Evolutionary conservation across 495 filamentous ascomycete genomes (phyloP).

Genomic region (Pyrenula aspistea): DNA sequence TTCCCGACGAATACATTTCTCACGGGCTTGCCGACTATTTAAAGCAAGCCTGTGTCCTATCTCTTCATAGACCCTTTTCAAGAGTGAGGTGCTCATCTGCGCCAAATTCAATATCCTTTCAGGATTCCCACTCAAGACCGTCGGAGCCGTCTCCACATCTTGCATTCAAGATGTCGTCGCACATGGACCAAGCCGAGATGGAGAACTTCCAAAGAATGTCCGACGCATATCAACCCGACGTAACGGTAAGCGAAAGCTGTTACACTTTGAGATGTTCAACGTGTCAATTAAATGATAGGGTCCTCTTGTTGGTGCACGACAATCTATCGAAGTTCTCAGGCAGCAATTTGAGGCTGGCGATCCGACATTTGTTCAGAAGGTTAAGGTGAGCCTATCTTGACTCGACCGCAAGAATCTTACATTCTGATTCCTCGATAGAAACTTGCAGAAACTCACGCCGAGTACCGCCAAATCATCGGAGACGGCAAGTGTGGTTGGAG

Average conservation of each 20-base stretch:
- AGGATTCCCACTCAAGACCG: background rate
- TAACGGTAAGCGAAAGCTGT: slow-evolving; percentile 48
- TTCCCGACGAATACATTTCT: background rate
- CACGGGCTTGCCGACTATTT: background rate
- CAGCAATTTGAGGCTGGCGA: slow-evolving; percentile 88
- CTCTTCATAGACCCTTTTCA: too few species aligned
- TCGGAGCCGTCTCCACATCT: background rate
- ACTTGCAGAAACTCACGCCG: slow-evolving; percentile 71
- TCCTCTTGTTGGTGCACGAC: slow-evolving; percentile 67
- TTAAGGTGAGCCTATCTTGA: slow-evolving; percentile 46
- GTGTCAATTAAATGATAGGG: slow-evolving; percentile 43
- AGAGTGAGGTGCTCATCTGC: too few species aligned
- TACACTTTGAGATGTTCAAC: slow-evolving; percentile 3
- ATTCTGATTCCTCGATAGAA: slow-evolving; percentile 33
- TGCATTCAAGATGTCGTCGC: background rate
- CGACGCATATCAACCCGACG: slow-evolving; percentile 53
- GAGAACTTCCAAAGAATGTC: slow-evolving; percentile 41
- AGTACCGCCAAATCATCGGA: slow-evolving; percentile 76
- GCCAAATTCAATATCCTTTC: background rate
- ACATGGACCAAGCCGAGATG: slow-evolving; percentile 28
- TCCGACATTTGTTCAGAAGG: slow-evolving; percentile 72
- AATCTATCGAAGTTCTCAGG: slow-evolving; percentile 64
- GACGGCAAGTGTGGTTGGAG: slow-evolving; percentile 98
- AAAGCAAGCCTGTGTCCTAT: background rate
- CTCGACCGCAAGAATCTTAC: slow-evolving; percentile 1